Percentiles rank a stretch among this genome's conserved stretches.
Conservation (phyloP, 495 filamentous ascomycete species). For the Penicillium bialowiezense region DNA sequence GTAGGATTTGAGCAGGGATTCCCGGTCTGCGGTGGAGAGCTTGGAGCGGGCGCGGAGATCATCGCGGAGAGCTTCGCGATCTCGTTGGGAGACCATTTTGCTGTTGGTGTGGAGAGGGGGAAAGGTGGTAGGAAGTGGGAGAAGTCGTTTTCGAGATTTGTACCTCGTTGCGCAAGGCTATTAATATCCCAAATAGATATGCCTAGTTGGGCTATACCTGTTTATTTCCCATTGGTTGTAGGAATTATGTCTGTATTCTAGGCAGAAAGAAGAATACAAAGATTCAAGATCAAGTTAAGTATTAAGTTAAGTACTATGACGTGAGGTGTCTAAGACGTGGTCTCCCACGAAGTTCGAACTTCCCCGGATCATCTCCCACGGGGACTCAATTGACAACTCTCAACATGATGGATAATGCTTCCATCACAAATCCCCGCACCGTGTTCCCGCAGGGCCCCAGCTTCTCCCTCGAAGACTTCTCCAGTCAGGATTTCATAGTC, state of each 20-base stretch:
- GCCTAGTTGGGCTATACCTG: no score
- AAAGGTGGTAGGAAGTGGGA: neutral
- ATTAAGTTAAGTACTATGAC: no score
- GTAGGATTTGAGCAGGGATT: slow-evolving; percentile 70
- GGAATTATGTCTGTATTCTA: no score
- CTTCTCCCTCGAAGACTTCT: slow-evolving; percentile 88
- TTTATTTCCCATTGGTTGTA: no score
- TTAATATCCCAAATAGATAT: neutral
- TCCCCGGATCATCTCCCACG: no score
- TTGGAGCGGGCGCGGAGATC: slow-evolving; percentile 56
- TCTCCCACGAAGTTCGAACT: no score
- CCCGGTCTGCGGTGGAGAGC: slow-evolving; percentile 64
- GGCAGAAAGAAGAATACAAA: no score
- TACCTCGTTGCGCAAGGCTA: neutral
- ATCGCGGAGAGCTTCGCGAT: slow-evolving; percentile 58
- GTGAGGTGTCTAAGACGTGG: no score
- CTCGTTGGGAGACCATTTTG: slow-evolving; percentile 53
- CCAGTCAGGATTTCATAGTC: slow-evolving; percentile 85
- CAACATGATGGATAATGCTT: slow-evolving; percentile 44
- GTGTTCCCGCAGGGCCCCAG: slow-evolving; percentile 75
- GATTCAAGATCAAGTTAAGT: no score
- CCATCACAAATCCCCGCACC: slow-evolving; percentile 48
- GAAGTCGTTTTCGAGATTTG: neutral
- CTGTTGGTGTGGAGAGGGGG: slow-evolving; percentile 5
- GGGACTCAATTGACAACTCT: no score